Percentiles rank a stretch among this genome's conserved stretches.
Conservation (phyloP, 108 stramenopile genomes). For the Skeletonema potamos region DNA sequence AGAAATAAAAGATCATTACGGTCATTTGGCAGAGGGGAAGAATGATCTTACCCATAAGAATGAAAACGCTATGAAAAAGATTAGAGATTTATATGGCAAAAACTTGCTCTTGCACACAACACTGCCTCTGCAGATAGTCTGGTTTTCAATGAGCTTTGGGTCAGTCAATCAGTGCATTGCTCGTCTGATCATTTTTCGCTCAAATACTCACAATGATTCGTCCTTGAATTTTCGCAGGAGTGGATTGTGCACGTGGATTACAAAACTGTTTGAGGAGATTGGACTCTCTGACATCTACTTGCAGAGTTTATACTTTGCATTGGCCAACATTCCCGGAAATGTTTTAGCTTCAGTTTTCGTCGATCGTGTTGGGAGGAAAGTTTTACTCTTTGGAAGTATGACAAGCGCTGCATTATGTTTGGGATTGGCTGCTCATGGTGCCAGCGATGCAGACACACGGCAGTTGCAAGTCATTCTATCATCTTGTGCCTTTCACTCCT, state of each 20-base stretch:
- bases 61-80: background rate
- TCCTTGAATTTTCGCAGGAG: background rate
- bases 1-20: slow-evolving; percentile 1
- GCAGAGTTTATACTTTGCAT: slow-evolving; percentile 12
- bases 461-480: background rate
- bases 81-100: slow-evolving; percentile 10
- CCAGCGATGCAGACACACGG: slow-evolving; percentile 2
- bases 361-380: slow-evolving; percentile 14
- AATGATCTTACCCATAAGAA: background rate
- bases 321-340: slow-evolving; percentile 11
- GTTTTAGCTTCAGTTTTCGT: background rate
- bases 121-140: background rate
- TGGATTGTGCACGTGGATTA: slow-evolving; percentile 21
- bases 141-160: slow-evolving; percentile 7
- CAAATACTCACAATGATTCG: background rate
- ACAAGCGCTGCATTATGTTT: slow-evolving; percentile 1
- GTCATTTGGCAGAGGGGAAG: background rate
- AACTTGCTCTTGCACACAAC: background rate
- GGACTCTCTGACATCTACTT: slow-evolving; percentile 8
- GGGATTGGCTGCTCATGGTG: slow-evolving; percentile 3
- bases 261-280: slow-evolving; percentile 5
- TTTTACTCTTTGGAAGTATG: background rate
- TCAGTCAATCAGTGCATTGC: background rate
- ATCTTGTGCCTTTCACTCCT: slow-evolving; percentile 7
- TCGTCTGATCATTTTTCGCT: background rate